Conservation (phyloP, 306 rosid genomes). For the Lagenaria siceraria region DNA sequence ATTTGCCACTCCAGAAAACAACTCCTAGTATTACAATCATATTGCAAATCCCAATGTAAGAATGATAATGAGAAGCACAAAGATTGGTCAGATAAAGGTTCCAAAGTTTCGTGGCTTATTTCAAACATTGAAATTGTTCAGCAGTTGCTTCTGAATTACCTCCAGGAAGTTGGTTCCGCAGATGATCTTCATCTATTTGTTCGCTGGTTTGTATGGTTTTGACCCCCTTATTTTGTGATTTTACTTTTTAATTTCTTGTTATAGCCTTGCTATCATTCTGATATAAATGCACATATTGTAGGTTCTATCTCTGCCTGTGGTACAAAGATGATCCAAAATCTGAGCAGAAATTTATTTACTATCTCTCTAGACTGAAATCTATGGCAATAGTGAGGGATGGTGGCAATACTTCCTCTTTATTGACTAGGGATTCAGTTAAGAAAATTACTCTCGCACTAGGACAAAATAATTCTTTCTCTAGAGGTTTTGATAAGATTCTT, state of each 20-base stretch:
- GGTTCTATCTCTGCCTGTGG: constrained; percentile 96
- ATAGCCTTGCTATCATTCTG: constrained; percentile 15
- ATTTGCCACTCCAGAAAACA: constrained; percentile 72
- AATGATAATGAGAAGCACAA: constrained; percentile 34
- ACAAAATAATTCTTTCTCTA: constrained; percentile 75
- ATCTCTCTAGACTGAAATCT: constrained; percentile 76
- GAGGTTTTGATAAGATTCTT: constrained; percentile 94
- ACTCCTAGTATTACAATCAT: constrained; percentile 69
- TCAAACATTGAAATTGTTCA: constrained; percentile 64
- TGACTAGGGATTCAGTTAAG: constrained; percentile 68
- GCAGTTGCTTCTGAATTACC: constrained; percentile 82
- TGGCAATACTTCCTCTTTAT: constrained; percentile 43
- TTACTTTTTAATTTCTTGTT: not conserved
- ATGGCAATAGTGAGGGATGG: constrained; percentile 74
- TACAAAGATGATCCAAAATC: constrained; percentile 80
- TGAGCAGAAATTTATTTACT: constrained; percentile 51
- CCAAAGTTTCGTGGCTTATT: constrained; percentile 28
- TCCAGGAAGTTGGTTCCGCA: constrained; percentile 60
- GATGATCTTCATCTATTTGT: constrained; percentile 86
- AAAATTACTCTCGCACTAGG: constrained; percentile 71
- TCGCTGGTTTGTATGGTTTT: constrained; percentile 63
- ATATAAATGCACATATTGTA: constrained; percentile 24
- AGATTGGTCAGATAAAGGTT: constrained; percentile 26
- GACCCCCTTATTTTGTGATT: constrained; percentile 11
- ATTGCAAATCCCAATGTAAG: constrained; percentile 62